phyloP scores from a whole-genome alignment of 768 basidiomycete species.

The Agaricus blazei region DNA sequence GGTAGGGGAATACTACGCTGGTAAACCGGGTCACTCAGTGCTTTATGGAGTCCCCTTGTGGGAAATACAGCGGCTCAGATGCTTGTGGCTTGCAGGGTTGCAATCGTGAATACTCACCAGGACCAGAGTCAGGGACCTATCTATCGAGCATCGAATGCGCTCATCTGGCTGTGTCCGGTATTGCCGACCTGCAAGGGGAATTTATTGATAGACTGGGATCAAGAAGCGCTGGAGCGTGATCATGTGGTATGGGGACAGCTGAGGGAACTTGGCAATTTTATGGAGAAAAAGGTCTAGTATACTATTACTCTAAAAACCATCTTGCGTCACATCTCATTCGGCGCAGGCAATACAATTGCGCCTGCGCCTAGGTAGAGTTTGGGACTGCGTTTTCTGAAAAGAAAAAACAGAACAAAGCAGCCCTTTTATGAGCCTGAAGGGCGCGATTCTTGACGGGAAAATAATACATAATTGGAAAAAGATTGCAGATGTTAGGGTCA shows the following conservation, averaged over 20 bases:
- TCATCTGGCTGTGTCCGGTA: neutral
- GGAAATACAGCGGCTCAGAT: constrained; percentile 6
- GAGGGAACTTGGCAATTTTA: neutral
- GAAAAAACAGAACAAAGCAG: too few relatives aligned
- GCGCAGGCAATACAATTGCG: too few relatives aligned
- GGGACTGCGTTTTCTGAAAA: too few relatives aligned
- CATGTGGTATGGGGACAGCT: neutral
- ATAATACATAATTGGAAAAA: too few relatives aligned
- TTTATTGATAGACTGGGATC: neutral
- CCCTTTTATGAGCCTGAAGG: too few relatives aligned
- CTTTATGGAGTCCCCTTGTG: constrained; percentile 5
- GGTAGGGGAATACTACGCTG: neutral
- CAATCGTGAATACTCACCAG: neutral
- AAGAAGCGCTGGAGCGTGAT: neutral
- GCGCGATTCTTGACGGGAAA: too few relatives aligned
- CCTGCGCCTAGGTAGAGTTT: too few relatives aligned
- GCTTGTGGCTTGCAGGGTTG: neutral
- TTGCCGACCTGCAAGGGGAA: neutral
- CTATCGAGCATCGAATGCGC: neutral
- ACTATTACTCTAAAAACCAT: too few relatives aligned
- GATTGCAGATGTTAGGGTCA: too few relatives aligned
- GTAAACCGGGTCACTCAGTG: constrained; percentile 1
- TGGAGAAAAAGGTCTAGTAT: too few relatives aligned
- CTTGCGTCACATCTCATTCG: too few relatives aligned
- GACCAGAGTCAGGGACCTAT: constrained; percentile 8